Percentiles rank a stretch among this genome's conserved stretches.
phyloP scores from a whole-genome alignment of 306 rosid genomes.

The Medicago truncatula region DNA sequence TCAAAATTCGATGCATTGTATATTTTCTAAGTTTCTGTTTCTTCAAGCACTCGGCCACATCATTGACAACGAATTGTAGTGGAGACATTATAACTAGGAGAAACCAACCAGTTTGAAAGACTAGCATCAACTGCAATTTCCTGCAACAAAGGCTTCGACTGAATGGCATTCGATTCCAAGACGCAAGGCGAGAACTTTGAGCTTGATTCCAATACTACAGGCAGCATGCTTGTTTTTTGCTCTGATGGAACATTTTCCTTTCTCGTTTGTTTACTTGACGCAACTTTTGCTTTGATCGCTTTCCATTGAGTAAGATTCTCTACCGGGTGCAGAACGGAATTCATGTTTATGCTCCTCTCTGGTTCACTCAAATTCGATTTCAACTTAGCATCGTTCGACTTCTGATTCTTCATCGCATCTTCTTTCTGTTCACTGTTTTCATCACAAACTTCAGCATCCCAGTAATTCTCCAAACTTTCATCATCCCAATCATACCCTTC shows the following conservation, averaged over 20 bases:
- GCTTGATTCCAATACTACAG: constrained; percentile 40
- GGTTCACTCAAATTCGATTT: constrained; percentile 50
- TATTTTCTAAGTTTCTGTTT: constrained; percentile 21
- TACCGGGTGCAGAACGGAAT: constrained; percentile 76
- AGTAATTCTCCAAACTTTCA: constrained; percentile 41
- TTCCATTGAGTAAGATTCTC: constrained; percentile 91
- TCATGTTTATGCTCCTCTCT: constrained; percentile 43
- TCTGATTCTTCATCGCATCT: constrained; percentile 37
- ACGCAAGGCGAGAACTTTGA: constrained; percentile 42
- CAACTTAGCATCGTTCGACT: constrained; percentile 48
- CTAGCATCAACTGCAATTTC: constrained; percentile 75
- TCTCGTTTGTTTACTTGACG: constrained; percentile 58
- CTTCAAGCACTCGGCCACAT: constrained; percentile 32
- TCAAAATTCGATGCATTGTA: constrained; percentile 30
- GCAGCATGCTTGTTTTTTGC: constrained; percentile 38
- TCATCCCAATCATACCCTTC: constrained; percentile 40
- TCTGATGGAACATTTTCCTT: constrained; percentile 61
- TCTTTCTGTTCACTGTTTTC: constrained; percentile 48
- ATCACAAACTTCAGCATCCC: constrained; percentile 31
- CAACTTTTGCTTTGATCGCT: constrained; percentile 75
- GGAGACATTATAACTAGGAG: constrained; percentile 48
- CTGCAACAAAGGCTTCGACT: constrained; percentile 62
- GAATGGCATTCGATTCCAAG: constrained; percentile 43
- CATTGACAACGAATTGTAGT: constrained; percentile 53
- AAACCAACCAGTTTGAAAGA: constrained; percentile 80